Evolutionary conservation across 2,329 filamentous ascomycete species (phyloP).

Genomic region (Botrytis paeoniae): DNA sequence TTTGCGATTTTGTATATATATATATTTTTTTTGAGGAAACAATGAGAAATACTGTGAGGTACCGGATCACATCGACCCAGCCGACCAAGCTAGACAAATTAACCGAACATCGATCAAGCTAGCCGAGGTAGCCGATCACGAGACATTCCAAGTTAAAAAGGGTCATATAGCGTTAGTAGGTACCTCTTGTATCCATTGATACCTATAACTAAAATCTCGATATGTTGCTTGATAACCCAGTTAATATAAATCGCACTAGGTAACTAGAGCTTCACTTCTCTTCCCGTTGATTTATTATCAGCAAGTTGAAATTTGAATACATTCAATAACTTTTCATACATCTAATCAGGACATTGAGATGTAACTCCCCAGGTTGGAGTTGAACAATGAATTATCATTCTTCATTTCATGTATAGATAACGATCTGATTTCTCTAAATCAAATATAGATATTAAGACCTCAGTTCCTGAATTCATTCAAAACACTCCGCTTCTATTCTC

Average conservation of each 20-base stretch:
- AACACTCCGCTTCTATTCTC: no score
- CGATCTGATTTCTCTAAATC: no score
- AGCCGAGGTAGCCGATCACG: not conserved
- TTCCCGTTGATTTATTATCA: no score
- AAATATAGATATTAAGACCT: no score
- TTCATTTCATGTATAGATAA: accelerated
- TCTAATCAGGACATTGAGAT: no score
- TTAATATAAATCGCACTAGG: not conserved
- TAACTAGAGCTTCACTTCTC: no score
- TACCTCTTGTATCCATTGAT: not conserved
- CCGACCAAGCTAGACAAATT: not conserved
- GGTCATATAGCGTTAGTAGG: accelerated
- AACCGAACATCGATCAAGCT: not conserved
- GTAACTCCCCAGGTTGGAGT: accelerated
- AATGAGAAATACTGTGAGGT: no score
- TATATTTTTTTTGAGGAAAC: no score
- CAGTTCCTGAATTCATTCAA: no score
- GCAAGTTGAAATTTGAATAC: no score
- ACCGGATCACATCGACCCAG: not conserved
- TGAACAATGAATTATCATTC: no score
- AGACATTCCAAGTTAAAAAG: not conserved
- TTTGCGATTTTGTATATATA: no score
- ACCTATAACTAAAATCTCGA: not conserved
- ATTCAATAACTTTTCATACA: accelerated
- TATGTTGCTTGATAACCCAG: not conserved